phyloP scores from a whole-genome alignment of 352 stramenopile genomes.

The Pythium sukuiense region DNA sequence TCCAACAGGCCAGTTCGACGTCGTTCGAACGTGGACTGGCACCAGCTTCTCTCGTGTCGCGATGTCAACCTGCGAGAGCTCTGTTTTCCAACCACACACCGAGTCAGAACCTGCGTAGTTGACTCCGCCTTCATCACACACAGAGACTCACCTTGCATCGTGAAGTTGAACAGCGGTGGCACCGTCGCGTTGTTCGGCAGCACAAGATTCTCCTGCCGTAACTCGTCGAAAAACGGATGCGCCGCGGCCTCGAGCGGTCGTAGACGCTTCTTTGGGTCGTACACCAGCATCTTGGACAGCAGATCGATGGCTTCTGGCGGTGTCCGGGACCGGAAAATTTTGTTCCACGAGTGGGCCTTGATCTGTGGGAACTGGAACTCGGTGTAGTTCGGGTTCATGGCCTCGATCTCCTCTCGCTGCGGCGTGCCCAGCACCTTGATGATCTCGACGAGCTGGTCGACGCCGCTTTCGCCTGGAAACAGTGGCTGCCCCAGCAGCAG shows the following conservation, averaged over 20 bases:
- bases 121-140: neutral
- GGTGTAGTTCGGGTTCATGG: slow-evolving; percentile 99
- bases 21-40: slow-evolving; percentile 62
- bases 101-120: neutral
- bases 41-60: slow-evolving; percentile 79
- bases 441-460: slow-evolving; percentile 99
- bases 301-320: slow-evolving; percentile 97
- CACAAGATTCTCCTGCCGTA: slow-evolving; percentile 81
- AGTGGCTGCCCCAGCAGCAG: slow-evolving; percentile 97
- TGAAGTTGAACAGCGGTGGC: slow-evolving; percentile 95
- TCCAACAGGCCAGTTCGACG: slow-evolving; percentile 76
- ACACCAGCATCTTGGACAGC: slow-evolving; percentile 96
- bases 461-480: slow-evolving; percentile 98
- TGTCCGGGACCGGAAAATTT: slow-evolving; percentile 95
- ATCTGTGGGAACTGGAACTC: slow-evolving; percentile 99
- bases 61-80: slow-evolving; percentile 74
- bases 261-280: slow-evolving; percentile 91
- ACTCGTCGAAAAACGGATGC: slow-evolving; percentile 99
- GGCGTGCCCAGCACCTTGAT: slow-evolving; percentile 99
- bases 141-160: slow-evolving; percentile 63
- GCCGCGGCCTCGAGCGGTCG: slow-evolving; percentile 80
- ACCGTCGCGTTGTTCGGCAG: slow-evolving; percentile 87
- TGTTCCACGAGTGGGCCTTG: slow-evolving; percentile 97
- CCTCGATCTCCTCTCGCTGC: slow-evolving; percentile 97
- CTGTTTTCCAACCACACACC: slow-evolving; percentile 28